These are phyloP conservation scores for Deuterostichococcus epilithicus DNA, from an alignment of 139 green algal species.

Conservation along the genomic window DNA sequence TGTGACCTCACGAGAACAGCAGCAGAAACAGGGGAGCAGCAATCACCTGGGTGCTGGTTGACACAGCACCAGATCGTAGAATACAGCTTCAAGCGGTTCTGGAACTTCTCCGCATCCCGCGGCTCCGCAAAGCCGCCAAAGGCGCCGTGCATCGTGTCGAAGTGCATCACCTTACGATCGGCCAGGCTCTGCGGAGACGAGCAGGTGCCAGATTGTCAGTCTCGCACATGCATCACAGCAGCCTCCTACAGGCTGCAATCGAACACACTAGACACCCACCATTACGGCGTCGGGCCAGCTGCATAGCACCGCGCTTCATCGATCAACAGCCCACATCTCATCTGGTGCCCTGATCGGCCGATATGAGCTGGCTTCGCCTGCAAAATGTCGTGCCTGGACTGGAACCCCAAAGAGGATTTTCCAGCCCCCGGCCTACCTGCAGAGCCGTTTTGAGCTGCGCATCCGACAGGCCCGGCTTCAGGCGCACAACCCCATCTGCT, in stretches of 20 bases:
- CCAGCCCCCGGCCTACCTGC: neutral
- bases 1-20: too few species aligned
- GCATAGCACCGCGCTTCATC: too few species aligned
- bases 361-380: too few species aligned
- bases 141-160: constrained; percentile 35
- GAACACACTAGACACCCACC: too few species aligned
- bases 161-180: constrained; percentile 9
- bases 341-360: too few species aligned
- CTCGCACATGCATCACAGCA: too few species aligned
- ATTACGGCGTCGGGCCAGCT: too few species aligned
- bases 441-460: constrained; percentile 33
- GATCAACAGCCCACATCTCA: neutral
- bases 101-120: constrained; percentile 45
- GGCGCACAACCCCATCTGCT: constrained; percentile 14
- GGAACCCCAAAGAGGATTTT: neutral
- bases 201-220: too few species aligned
- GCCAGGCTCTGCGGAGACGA: neutral
- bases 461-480: constrained; percentile 31
- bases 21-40: constrained; percentile 52
- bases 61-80: constrained; percentile 90
- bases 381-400: neutral
- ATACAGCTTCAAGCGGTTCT: constrained; percentile 52
- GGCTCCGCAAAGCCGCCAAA: constrained; percentile 46
- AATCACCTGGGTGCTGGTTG: constrained; percentile 75
- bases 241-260: too few species aligned